Base-by-base conservation (phyloP, 2,329 filamentous ascomycete species). In the Raffaelea arxii region DNA sequence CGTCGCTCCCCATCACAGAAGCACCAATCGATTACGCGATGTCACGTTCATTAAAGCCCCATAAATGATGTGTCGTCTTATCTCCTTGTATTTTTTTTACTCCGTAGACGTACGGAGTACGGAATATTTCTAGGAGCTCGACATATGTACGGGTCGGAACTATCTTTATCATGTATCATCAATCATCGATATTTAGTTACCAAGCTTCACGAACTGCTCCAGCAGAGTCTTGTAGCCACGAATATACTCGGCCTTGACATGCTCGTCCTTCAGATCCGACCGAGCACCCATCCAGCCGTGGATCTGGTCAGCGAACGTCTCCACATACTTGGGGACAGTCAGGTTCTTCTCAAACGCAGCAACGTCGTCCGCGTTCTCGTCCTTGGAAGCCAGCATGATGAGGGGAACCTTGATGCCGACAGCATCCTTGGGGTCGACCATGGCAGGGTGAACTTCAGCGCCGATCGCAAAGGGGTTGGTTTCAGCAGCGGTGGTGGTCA, bases 251-350 rank as follows among this genome's bases (percentile, higher is more conserved):
- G 74, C 71, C 61, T 74, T 76, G 57, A 78, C 74, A 37, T 69
- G 71, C 42, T 69, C 64, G 41, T 82, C 66, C 27, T 70, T 66
- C 25, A 86, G 64, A 56, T 84, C 66, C 0, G 74, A 70, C 23
- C 81, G 73, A 1, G 82, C 81, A 2, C 77, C 79, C 82, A 86
- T 86, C 80, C 81, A 86, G 39, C 82, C 82, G 62, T 86, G 82
- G 58, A 80, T 72, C 70, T 84, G 82, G 56, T 78, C 78, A 22
- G 57, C 55, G 56, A 84, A 86, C n/a, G 61, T 78, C 67, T 86
- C 80, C 45, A 84, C 73, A 51, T 80, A 71, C 56, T 79, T 78
- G 48, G 74, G 63, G 2, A 66, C 72, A 24, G 63, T 66, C 44
- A 84, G 68, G 10, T 65, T 66, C n/a, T 66, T 61, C 58, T 76